phyloP scores from a whole-genome alignment of 371 early-diverging fungal genomes.

The Mucor plumbeus region DNA sequence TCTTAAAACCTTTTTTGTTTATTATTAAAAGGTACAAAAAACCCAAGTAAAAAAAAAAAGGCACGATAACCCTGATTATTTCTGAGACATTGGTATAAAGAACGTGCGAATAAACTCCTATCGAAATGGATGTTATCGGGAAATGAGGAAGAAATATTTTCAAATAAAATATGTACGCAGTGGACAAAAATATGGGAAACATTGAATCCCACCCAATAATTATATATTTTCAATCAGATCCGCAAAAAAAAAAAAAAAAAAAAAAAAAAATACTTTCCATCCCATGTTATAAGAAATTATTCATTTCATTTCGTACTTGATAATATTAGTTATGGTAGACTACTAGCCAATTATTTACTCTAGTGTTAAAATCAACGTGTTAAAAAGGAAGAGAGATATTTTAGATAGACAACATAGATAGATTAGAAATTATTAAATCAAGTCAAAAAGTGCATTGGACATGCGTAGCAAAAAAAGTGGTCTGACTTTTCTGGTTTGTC shows the following conservation, averaged over 20 bases:
- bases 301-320: not conserved
- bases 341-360: too few relatives aligned
- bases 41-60: not conserved
- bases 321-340: too few relatives aligned
- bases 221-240: slow-evolving; percentile 14
- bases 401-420: not conserved
- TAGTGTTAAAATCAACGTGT: too few relatives aligned
- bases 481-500: slow-evolving; percentile 7
- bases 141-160: not conserved
- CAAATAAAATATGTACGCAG: not conserved
- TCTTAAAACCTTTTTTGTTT: too few relatives aligned
- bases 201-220: slow-evolving; percentile 7
- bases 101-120: not conserved
- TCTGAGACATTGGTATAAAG: slow-evolving; percentile 6
- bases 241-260: not conserved
- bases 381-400: not conserved
- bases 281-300: not conserved
- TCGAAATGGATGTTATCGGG: slow-evolving; percentile 15
- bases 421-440: not conserved
- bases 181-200: not conserved
- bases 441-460: not conserved
- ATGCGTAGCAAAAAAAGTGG: slow-evolving; percentile 14
- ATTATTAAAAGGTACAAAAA: not conserved
- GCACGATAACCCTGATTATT: not conserved
- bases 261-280: not conserved